Percentiles rank a stretch among this genome's conserved stretches.
phyloP scores from a whole-genome alignment of 2,329 filamentous ascomycete genomes.

The Fusarium caatingaense region DNA sequence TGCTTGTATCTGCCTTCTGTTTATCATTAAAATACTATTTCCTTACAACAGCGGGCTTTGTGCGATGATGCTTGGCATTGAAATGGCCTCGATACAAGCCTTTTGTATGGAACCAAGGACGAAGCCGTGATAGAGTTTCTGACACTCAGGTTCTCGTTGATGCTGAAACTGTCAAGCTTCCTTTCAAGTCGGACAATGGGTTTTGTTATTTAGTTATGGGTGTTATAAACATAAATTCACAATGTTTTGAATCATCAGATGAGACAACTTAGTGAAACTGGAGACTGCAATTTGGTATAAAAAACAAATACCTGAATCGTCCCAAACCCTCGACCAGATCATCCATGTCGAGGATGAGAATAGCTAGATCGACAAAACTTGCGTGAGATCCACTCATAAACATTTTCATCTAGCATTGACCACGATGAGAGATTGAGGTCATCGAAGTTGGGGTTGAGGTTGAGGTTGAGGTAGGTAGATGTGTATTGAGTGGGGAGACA shows the following conservation, averaged over 20 bases:
- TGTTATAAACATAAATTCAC: conserved; percentile 3
- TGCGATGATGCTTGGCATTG: background rate
- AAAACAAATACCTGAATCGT: background rate
- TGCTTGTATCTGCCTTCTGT: background rate
- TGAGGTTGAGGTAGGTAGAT: background rate
- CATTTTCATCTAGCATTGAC: background rate
- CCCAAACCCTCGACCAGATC: conserved; percentile 6
- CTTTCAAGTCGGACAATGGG: background rate
- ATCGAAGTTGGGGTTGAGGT: background rate
- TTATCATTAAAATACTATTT: background rate
- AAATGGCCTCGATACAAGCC: conserved; percentile 1
- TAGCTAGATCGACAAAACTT: conserved; percentile 9
- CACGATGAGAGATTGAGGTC: background rate
- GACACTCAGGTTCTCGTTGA: background rate
- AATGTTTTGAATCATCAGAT: background rate
- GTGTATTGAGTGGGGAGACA: conserved; percentile 1
- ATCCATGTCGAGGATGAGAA: conserved; percentile 6
- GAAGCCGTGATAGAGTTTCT: conserved; percentile 1
- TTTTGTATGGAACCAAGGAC: background rate
- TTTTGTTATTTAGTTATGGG: conserved; percentile 1
- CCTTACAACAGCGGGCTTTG: background rate
- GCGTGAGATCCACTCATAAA: background rate
- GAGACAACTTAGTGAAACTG: background rate
- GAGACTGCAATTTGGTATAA: background rate
- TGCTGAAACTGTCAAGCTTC: background rate